phyloP scores from a whole-genome alignment of 768 basidiomycete genomes.

The Gloeopeniophorella convolvens region DNA sequence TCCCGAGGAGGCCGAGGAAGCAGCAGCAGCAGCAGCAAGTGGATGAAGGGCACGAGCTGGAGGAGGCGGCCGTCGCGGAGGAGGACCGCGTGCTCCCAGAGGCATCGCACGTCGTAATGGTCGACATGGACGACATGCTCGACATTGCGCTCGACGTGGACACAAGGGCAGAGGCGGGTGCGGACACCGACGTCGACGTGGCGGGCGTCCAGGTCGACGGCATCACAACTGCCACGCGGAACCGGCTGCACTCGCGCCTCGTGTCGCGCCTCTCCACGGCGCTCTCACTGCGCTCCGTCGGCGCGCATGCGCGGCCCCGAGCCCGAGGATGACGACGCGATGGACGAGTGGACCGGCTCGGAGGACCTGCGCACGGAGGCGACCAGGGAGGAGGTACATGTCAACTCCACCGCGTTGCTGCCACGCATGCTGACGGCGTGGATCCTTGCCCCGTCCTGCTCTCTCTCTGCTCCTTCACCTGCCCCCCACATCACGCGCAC shows the following conservation, averaged over 20 bases:
- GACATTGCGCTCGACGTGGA: constrained; percentile 25
- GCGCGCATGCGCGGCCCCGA: constrained; percentile 20
- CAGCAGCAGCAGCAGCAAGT: no score
- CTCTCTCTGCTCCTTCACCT: no score
- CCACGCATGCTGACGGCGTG: no score
- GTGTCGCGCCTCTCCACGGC: constrained; percentile 62
- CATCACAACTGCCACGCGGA: constrained; percentile 42
- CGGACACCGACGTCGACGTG: constrained; percentile 27
- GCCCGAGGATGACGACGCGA: constrained; percentile 33
- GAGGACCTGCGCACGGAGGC: constrained; percentile 57
- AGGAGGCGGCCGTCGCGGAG: no score
- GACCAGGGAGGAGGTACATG: constrained; percentile 70
- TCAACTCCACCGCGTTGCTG: no score
- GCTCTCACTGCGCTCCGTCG: constrained; percentile 57
- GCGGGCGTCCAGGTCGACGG: constrained; percentile 35
- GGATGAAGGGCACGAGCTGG: no score
- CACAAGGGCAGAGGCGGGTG: no score
- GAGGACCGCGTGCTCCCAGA: constrained; percentile 13
- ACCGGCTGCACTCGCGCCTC: constrained; percentile 59
- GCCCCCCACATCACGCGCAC: no score
- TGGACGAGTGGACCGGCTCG: constrained; percentile 79
- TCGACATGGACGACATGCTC: constrained; percentile 14
- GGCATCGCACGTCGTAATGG: constrained; percentile 10
- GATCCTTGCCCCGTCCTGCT: no score
- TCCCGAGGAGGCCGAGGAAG: constrained; percentile 68